A percentile compares a stretch with the other conserved stretches of the same genome.
phyloP scores from a whole-genome alignment of 192 early-diverging fungal species.

The Bifiguratus adelaidae region DNA sequence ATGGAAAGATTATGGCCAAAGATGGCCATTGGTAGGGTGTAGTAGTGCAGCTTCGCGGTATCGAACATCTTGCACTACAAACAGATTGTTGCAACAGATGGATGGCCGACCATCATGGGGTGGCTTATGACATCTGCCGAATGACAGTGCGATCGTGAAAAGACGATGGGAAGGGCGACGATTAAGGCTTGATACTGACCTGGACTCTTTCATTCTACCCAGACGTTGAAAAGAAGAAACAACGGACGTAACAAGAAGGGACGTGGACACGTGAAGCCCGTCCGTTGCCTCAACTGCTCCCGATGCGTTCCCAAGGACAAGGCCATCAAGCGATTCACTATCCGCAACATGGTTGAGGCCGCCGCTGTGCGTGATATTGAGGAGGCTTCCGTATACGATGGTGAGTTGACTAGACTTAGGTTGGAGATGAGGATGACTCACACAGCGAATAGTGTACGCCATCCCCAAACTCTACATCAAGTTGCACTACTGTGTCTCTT shows the following conservation, averaged over 20 bases:
- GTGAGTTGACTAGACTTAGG: constrained; percentile 32
- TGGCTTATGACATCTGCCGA: too few relatives aligned
- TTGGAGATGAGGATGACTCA: too few relatives aligned
- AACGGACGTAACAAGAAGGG: constrained; percentile 99
- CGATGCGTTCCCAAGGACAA: constrained; percentile 96
- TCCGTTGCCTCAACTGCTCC: constrained; percentile 98
- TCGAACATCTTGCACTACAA: too few relatives aligned
- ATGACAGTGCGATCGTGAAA: too few relatives aligned
- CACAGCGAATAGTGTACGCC: constrained; percentile 80
- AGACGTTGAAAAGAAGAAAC: constrained; percentile 99
- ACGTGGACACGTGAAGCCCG: constrained; percentile 94
- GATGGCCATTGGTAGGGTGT: too few relatives aligned
- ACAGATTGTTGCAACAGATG: too few relatives aligned
- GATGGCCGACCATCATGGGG: too few relatives aligned
- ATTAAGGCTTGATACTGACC: too few relatives aligned
- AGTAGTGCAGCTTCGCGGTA: too few relatives aligned
- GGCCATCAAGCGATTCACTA: constrained; percentile 98
- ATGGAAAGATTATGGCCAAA: too few relatives aligned
- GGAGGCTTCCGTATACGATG: constrained; percentile 93
- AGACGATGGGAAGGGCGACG: too few relatives aligned
- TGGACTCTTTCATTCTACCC: background rate
- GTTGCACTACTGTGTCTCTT: constrained; percentile 96
- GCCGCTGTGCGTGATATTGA: constrained; percentile 94
- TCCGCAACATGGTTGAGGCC: constrained; percentile 98
- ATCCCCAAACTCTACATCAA: constrained; percentile 99